These are phyloP conservation scores for Apophysomyces trapeziformis DNA, from an alignment of 371 early-diverging fungal genomes.

Conservation along the genomic window DNA sequence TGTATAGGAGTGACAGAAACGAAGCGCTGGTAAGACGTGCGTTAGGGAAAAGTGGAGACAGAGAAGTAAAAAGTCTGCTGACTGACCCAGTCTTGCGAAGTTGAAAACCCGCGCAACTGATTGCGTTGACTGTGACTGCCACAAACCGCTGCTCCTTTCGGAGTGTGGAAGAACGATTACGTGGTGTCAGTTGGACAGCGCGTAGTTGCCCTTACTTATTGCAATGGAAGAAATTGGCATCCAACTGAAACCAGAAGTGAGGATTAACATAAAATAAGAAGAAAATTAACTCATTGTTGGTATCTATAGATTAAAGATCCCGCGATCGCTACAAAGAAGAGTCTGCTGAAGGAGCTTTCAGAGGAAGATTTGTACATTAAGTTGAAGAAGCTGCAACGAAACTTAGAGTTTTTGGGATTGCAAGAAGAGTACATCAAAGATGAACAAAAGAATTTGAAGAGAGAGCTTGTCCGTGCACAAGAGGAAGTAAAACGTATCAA, in stretches of 20 bases:
- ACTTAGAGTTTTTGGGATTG: constrained; percentile 94
- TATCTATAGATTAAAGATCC: constrained; percentile 31
- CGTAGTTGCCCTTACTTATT: not conserved
- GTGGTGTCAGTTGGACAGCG: too few relatives aligned
- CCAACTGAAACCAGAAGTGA: constrained; percentile 39
- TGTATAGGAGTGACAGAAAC: too few relatives aligned
- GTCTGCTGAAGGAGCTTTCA: constrained; percentile 58
- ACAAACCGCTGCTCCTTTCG: too few relatives aligned
- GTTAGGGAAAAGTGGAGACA: too few relatives aligned
- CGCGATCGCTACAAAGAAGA: constrained; percentile 26
- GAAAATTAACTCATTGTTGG: not conserved
- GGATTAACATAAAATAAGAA: not conserved
- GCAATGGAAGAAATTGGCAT: constrained; percentile 55
- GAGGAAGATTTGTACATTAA: constrained; percentile 91
- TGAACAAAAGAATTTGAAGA: constrained; percentile 97
- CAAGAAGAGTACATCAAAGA: constrained; percentile 99
- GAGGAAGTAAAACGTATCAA: constrained; percentile 99
- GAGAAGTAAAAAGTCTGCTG: too few relatives aligned
- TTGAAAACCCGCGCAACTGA: too few relatives aligned
- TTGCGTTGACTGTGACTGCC: too few relatives aligned
- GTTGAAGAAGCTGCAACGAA: constrained; percentile 93
- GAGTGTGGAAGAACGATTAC: too few relatives aligned
- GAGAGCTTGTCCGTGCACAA: constrained; percentile 94
- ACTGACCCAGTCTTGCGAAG: too few relatives aligned
- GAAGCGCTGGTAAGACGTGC: too few relatives aligned